phyloP scores from a whole-genome alignment of 352 stramenopile species.

The Pythium inflatum region DNA sequence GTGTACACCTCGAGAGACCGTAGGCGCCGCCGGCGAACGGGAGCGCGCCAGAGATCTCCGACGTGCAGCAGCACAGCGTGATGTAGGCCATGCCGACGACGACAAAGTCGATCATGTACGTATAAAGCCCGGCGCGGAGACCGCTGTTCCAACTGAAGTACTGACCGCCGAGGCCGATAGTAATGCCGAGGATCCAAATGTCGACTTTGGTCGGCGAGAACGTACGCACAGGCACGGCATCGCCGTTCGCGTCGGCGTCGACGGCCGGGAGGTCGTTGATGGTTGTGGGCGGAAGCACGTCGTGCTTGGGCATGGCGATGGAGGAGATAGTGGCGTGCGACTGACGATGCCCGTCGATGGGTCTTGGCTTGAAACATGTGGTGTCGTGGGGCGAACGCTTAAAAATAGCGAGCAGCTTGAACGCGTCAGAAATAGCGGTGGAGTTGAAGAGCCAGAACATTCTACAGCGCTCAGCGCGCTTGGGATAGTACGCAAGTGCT shows the following conservation, averaged over 20 bases:
- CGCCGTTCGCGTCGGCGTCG: constrained; percentile 1
- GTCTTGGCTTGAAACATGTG: no score
- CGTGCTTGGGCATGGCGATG: neutral
- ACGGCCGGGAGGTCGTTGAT: constrained; percentile 22
- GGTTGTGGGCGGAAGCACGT: constrained; percentile 16
- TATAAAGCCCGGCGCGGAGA: constrained; percentile 30
- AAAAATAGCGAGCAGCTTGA: no score
- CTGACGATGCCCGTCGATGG: no score
- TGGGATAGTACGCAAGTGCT: no score
- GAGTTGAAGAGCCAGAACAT: no score
- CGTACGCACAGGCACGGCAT: constrained; percentile 4
- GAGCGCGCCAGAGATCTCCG: constrained; percentile 33
- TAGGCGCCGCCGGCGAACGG: constrained; percentile 42
- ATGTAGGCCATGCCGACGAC: constrained; percentile 35
- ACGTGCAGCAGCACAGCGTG: constrained; percentile 35
- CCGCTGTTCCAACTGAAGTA: constrained; percentile 42
- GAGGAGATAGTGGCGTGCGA: no score
- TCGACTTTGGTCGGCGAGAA: constrained; percentile 35
- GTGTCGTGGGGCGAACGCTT: no score
- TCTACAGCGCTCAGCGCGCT: no score
- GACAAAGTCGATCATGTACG: constrained; percentile 31
- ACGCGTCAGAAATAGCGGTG: no score
- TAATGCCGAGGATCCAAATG: constrained; percentile 37
- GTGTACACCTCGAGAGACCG: constrained; percentile 35
- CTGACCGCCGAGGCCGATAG: constrained; percentile 40